phyloP scores from a whole-genome alignment of 768 basidiomycete species.

The Kondoa malvinella region DNA sequence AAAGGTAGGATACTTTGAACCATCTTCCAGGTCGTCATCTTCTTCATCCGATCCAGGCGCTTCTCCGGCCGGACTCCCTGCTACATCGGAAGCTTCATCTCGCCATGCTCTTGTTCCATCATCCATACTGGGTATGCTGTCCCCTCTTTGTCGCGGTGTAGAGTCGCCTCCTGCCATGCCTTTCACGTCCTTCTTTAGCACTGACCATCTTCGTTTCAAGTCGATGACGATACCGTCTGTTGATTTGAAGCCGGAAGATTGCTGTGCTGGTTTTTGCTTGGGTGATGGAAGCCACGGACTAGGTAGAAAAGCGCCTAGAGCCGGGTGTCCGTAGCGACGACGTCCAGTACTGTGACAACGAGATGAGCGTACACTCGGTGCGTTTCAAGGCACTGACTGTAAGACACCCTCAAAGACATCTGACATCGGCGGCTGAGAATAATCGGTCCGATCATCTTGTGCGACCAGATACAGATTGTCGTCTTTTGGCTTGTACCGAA shows the following conservation, averaged over 20 bases:
- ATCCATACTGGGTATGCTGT: neutral
- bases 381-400: slow-evolving; percentile 40
- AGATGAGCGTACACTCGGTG: neutral
- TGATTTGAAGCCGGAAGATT: slow-evolving; percentile 17
- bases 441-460: slow-evolving; percentile 47
- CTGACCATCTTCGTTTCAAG: slow-evolving; percentile 53
- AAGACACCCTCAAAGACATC: slow-evolving; percentile 86
- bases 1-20: neutral
- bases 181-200: slow-evolving; percentile 29
- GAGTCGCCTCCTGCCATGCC: slow-evolving; percentile 2
- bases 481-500: slow-evolving; percentile 81
- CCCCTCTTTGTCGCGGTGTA: neutral
- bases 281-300: slow-evolving; percentile 79
- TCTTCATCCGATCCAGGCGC: neutral
- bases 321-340: slow-evolving; percentile 84
- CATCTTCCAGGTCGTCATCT: neutral
- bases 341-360: slow-evolving; percentile 61
- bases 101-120: slow-evolving; percentile 8
- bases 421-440: slow-evolving; percentile 94
- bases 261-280: slow-evolving; percentile 20
- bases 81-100: neutral
- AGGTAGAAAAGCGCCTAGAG: slow-evolving; percentile 78
- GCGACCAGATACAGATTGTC: slow-evolving; percentile 90
- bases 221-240: slow-evolving; percentile 59
- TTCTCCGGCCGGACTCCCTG: neutral